Base-by-base conservation (phyloP, 306 rosid genomes). In the Cucumis cinereus region DNA sequence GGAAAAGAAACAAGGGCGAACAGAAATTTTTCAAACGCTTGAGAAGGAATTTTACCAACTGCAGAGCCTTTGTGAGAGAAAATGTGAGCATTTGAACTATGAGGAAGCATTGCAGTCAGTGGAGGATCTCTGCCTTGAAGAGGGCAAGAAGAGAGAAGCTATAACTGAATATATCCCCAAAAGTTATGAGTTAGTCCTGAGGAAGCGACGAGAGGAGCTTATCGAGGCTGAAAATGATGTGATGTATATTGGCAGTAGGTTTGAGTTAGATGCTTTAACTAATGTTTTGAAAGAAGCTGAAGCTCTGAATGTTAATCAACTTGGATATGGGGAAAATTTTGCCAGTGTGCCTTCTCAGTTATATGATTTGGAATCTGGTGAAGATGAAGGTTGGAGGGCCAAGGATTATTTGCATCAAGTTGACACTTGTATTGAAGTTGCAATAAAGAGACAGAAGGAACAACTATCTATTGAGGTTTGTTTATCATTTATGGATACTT, bases 111-210 rank as follows among this genome's bases (percentile, higher is more conserved):
- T 90, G 75, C 96, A 84, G 85, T 82, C 87, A 13, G 85, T 92
- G 45, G 98, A 90, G 87, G 89, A 95, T 81, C 97, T 92, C 55
- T 92, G 97, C 79, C 83, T 89, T 72, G 97, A 86, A 82, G 97
- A 89, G 83, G 90, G 93, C 75, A 90, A 82, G 84, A 92, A 85
- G 88, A 88, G 90, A 92, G 91, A 88, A 69, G 83, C 75, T 83
- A 81, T 81, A 64, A 76, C 81, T 16, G 96, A 90, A 62, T 87
- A 86, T 87, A 85, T 83, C 70, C 86, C 86, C 81, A 88, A 43
- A 57, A 90, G 93, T 88, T 92, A 83, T 58, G 93, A 88, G 67
- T 89, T 90, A 77, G 89, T 89, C 73, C 79, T 95, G 58, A 89
- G 88, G 84, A 87, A 86, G 79, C 90, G 97, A 62, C 88, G 86